These are phyloP conservation scores for Fusarium subtropicale DNA, from an alignment of 2,329 filamentous ascomycete species.

Conservation along the genomic window DNA sequence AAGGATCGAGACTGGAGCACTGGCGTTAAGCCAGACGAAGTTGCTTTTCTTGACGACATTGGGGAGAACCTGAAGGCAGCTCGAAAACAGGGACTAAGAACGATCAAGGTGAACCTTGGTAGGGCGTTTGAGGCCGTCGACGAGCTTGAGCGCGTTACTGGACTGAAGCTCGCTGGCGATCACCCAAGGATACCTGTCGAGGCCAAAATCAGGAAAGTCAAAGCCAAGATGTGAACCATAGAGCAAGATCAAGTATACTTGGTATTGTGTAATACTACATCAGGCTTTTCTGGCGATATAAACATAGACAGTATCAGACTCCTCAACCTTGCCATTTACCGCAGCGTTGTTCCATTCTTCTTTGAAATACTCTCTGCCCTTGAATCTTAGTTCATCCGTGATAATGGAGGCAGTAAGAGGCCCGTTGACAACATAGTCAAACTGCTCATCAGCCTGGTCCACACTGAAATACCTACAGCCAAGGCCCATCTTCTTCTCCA, in stretches of 20 bases:
- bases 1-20: constrained; percentile 57
- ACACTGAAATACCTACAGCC: constrained; percentile 40
- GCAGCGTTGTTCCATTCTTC: constrained; percentile 49
- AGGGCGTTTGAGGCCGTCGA: constrained; percentile 83
- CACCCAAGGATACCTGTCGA: constrained; percentile 63
- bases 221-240: constrained; percentile 56
- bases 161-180: constrained; percentile 69
- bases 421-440: constrained; percentile 42
- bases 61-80: constrained; percentile 90
- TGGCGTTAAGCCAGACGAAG: constrained; percentile 71
- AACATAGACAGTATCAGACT: constrained; percentile 47
- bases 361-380: constrained; percentile 45
- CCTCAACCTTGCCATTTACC: constrained; percentile 47
- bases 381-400: constrained; percentile 40
- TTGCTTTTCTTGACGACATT: constrained; percentile 94
- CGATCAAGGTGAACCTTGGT: constrained; percentile 86
- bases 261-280: background rate
- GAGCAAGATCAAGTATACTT: too few relatives aligned
- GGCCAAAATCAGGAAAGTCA: constrained; percentile 50
- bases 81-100: constrained; percentile 78
- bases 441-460: constrained; percentile 48
- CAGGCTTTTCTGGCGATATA: constrained; percentile 47
- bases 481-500: constrained; percentile 46
- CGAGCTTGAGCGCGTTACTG: constrained; percentile 80
- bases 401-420: constrained; percentile 35